Conservation (phyloP, 2,329 filamentous ascomycete genomes). For the Talaromyces sp. region DNA sequence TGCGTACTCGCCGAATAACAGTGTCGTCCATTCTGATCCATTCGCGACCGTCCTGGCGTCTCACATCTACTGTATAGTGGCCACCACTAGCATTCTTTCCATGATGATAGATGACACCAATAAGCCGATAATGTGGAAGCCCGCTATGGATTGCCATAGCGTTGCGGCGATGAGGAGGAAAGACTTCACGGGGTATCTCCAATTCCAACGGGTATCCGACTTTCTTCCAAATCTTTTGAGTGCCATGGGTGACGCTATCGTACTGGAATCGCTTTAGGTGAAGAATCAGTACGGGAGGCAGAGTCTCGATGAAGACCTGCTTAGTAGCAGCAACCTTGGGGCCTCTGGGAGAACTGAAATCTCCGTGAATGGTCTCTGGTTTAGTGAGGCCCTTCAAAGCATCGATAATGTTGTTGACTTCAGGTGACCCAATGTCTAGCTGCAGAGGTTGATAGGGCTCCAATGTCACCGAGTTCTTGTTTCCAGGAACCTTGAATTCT, state of each 20-base stretch:
- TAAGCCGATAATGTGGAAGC: slow-evolving; percentile 79
- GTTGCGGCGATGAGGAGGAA: slow-evolving; percentile 71
- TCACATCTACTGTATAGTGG: slow-evolving; percentile 96
- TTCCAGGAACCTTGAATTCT: slow-evolving; percentile 78
- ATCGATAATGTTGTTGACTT: slow-evolving; percentile 88
- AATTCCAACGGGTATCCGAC: slow-evolving; percentile 91
- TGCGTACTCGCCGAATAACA: slow-evolving; percentile 75
- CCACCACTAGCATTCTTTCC: slow-evolving; percentile 94
- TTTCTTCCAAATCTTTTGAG: slow-evolving; percentile 98
- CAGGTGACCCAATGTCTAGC: slow-evolving; percentile 82
- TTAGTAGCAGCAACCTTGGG: slow-evolving; percentile 78
- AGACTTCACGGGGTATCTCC: slow-evolving; percentile 86
- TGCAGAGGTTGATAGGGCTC: slow-evolving; percentile 94
- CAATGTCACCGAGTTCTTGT: slow-evolving; percentile 85
- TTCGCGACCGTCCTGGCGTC: slow-evolving; percentile 87
- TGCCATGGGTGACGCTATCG: slow-evolving; percentile 74
- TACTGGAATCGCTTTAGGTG: slow-evolving; percentile 98
- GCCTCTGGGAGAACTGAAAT: slow-evolving; percentile 76
- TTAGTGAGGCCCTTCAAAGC: slow-evolving; percentile 80
- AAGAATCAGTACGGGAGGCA: slow-evolving; percentile 87
- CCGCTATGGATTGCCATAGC: slow-evolving; percentile 63
- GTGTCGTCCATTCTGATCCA: slow-evolving; percentile 98
- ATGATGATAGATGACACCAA: slow-evolving; percentile 92
- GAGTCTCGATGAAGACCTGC: slow-evolving; percentile 87
- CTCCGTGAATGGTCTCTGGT: slow-evolving; percentile 77